These are phyloP conservation scores for Rhynchosporium agropyri DNA, from an alignment of 2,329 filamentous ascomycete species.

Conservation along the genomic window DNA sequence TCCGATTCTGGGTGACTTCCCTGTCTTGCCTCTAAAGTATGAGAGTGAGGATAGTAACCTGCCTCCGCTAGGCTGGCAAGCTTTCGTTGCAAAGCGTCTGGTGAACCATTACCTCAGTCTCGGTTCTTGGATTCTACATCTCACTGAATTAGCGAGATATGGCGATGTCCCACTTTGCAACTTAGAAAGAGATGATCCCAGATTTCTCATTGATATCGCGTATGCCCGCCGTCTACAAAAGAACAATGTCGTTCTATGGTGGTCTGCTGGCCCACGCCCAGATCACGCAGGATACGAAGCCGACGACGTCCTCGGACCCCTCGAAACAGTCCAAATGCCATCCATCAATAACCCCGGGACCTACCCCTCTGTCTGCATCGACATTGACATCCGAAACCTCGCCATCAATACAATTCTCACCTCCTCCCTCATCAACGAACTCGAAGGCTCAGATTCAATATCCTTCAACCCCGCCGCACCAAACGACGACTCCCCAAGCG, in stretches of 20 bases:
- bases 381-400: conserved; percentile 89
- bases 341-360: conserved; percentile 91
- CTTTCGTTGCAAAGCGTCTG: conserved; percentile 81
- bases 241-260: conserved; percentile 95
- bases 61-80: conserved; percentile 92
- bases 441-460: conserved; percentile 85
- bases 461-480: conserved; percentile 78
- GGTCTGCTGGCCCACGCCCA: conserved; percentile 83
- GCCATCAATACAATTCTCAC: conserved; percentile 98
- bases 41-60: conserved; percentile 84
- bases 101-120: conserved; percentile 90
- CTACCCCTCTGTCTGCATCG: conserved; percentile 94
- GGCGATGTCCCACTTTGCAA: conserved; percentile 96
- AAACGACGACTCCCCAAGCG: conserved; percentile 59
- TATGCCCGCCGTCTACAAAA: conserved; percentile 89
- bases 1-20: conserved; percentile 80
- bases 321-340: conserved; percentile 90
- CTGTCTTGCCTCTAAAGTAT: conserved; percentile 77
- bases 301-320: conserved; percentile 80
- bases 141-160: conserved; percentile 85
- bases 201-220: conserved; percentile 92
- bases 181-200: conserved; percentile 88
- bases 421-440: conserved; percentile 93
- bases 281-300: conserved; percentile 96
- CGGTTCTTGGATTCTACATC: conserved; percentile 88